Evolutionary conservation across 345 rosid genomes (phyloP).

Genomic region (Kandelia obovata): DNA sequence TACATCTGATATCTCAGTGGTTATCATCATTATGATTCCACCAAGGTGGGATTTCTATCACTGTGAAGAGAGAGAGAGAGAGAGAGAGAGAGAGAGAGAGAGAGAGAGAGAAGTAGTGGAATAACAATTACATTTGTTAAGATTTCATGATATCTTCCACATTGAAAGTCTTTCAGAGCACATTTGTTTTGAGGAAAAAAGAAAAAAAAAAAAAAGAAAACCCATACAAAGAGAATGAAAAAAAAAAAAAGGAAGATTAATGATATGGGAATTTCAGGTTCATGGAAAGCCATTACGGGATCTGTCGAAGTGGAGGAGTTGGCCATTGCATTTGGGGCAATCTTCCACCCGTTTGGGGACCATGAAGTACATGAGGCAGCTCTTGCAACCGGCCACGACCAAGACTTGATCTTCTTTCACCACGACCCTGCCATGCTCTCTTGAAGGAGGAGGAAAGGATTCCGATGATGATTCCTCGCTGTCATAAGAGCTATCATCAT

Average conservation of each 20-base stretch:
- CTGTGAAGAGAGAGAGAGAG: neutral
- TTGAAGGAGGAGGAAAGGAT: constrained; percentile 45
- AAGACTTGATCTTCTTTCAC: constrained; percentile 48
- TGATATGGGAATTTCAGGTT: constrained; percentile 8
- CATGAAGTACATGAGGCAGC: constrained; percentile 91
- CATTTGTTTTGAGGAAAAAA: constrained; percentile 4
- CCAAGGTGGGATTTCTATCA: too few species aligned
- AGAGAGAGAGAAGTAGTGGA: neutral
- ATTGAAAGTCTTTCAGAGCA: constrained; percentile 25
- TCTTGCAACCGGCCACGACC: constrained; percentile 94
- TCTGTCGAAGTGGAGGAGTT: constrained; percentile 77
- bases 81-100: neutral
- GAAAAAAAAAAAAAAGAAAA: neutral
- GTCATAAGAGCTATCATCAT: constrained; percentile 55
- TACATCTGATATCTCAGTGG: too few species aligned
- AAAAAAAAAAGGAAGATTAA: neutral
- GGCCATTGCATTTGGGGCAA: constrained; percentile 82
- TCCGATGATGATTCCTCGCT: constrained; percentile 72
- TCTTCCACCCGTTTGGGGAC: constrained; percentile 70
- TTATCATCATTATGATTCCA: too few species aligned
- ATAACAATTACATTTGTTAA: constrained; percentile 19
- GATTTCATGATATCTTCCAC: constrained; percentile 32
- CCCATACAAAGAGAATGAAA: neutral
- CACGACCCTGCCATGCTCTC: constrained; percentile 22
- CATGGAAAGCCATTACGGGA: constrained; percentile 44